Evolutionary conservation across 768 basidiomycete genomes (phyloP).

Genomic region (Leccinum broughii): DNA sequence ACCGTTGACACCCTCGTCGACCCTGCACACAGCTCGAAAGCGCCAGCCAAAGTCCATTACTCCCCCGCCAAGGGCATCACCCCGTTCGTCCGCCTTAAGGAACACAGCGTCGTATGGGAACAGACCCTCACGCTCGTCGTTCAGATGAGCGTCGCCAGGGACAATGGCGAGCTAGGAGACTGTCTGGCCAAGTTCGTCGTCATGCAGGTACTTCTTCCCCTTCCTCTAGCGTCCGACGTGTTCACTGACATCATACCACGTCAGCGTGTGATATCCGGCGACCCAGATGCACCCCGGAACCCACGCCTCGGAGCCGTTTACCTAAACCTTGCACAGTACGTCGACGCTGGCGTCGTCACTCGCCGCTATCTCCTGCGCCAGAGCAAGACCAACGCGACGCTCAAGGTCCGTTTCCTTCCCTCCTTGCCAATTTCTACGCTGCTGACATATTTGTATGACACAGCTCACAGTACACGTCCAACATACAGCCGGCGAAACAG

Average conservation of each 20-base stretch:
- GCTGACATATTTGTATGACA: not conserved
- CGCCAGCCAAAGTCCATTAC: constrained; percentile 6
- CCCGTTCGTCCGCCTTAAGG: constrained; percentile 55
- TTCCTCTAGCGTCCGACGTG: not conserved
- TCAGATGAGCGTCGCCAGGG: constrained; percentile 60
- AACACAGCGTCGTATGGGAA: constrained; percentile 66
- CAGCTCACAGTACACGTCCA: constrained; percentile 62
- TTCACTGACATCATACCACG: not conserved
- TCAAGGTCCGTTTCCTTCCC: constrained; percentile 49
- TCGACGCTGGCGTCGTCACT: constrained; percentile 53
- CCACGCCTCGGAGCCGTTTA: constrained; percentile 64
- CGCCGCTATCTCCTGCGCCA: constrained; percentile 67
- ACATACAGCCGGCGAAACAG: constrained; percentile 52
- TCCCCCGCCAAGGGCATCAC: constrained; percentile 61
- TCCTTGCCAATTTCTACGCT: not conserved
- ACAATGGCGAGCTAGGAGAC: constrained; percentile 47
- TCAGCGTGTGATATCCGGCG: constrained; percentile 57
- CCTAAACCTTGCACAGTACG: constrained; percentile 77
- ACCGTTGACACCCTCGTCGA: not conserved
- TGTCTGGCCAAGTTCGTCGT: constrained; percentile 66
- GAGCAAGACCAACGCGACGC: constrained; percentile 77
- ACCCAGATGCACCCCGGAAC: constrained; percentile 54
- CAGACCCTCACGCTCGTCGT: constrained; percentile 56
- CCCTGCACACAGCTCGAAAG: not conserved
- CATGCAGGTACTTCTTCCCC: constrained; percentile 42